A percentile compares a stretch with the other conserved stretches of the same genome.
These are phyloP conservation scores for Limonium bicolor DNA, from an alignment of 148 eudicot species.

Conservation along the genomic window DNA sequence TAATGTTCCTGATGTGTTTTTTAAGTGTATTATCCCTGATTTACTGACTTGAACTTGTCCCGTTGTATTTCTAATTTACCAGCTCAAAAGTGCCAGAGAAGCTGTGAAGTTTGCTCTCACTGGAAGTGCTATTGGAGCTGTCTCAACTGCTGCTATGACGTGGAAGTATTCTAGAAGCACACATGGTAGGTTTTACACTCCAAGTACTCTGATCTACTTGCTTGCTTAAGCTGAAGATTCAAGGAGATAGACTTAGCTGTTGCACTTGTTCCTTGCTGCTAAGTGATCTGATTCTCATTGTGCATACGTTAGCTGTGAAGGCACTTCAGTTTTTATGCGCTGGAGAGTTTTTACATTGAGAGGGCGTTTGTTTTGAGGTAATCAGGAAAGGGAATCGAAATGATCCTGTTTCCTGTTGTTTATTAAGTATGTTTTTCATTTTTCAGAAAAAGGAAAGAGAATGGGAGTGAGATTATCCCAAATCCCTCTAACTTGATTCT, in stretches of 20 bases:
- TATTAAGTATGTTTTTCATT: no score
- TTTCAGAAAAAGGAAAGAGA: no score
- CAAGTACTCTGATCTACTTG: background rate
- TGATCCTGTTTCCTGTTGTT: no score
- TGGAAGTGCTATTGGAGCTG: constrained; percentile 70
- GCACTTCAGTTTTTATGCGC: no score
- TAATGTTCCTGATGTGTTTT: background rate
- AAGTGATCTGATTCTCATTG: background rate
- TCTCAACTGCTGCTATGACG: constrained; percentile 41
- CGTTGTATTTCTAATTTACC: constrained; percentile 3
- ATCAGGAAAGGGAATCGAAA: no score
- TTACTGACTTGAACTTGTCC: background rate
- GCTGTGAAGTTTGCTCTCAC: constrained; percentile 37
- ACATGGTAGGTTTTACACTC: constrained; percentile 37
- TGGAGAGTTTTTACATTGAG: no score
- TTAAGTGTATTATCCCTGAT: background rate
- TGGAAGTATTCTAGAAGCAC: constrained; percentile 80
- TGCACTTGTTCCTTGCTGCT: background rate
- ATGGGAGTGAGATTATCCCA: no score
- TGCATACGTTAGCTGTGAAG: no score
- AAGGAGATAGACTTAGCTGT: background rate
- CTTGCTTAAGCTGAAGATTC: background rate
- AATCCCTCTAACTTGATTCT: no score
- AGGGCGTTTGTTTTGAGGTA: no score
- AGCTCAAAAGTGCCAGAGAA: constrained; percentile 70